A percentile compares a stretch with the other conserved stretches of the same genome.
phyloP scores from a whole-genome alignment of 768 basidiomycete species.

The Hygrocybe coccinea region DNA sequence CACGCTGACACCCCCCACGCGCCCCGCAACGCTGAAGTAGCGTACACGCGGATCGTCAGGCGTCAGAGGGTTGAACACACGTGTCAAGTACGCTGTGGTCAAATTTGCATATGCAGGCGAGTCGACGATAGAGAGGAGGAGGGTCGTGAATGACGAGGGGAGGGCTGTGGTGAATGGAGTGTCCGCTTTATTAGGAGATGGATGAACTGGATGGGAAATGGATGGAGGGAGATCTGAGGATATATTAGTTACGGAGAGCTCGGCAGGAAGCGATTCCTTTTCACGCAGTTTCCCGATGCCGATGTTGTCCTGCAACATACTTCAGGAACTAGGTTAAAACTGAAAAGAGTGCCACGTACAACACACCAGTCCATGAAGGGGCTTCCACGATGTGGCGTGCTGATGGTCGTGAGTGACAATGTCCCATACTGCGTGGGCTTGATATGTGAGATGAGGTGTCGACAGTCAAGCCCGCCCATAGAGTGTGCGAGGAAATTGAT shows the following conservation, averaged over 20 bases:
- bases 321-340: too few species aligned
- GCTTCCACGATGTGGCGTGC: constrained; percentile 92
- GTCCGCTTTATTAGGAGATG: not conserved
- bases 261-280: constrained; percentile 32
- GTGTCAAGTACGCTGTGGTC: constrained; percentile 74
- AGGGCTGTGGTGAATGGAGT: constrained; percentile 52
- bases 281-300: constrained; percentile 73
- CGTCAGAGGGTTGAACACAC: constrained; percentile 76
- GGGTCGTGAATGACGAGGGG: constrained; percentile 79
- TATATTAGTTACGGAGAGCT: constrained; percentile 5
- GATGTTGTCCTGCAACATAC: constrained; percentile 64
- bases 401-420: constrained; percentile 80
- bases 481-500: constrained; percentile 95
- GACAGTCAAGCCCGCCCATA: constrained; percentile 96
- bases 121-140: constrained; percentile 85
- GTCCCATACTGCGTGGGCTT: constrained; percentile 80
- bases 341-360: constrained; percentile 40
- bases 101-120: constrained; percentile 96
- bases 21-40: constrained; percentile 88
- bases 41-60: constrained; percentile 78
- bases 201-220: not conserved
- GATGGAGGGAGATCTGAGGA: constrained; percentile 3
- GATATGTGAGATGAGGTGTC: constrained; percentile 85
- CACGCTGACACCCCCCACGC: constrained; percentile 58
- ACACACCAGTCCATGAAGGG: constrained; percentile 99